These are phyloP conservation scores for Saccharomyces jurei DNA, from an alignment of 805 yeast genomes.

Conservation along the genomic window DNA sequence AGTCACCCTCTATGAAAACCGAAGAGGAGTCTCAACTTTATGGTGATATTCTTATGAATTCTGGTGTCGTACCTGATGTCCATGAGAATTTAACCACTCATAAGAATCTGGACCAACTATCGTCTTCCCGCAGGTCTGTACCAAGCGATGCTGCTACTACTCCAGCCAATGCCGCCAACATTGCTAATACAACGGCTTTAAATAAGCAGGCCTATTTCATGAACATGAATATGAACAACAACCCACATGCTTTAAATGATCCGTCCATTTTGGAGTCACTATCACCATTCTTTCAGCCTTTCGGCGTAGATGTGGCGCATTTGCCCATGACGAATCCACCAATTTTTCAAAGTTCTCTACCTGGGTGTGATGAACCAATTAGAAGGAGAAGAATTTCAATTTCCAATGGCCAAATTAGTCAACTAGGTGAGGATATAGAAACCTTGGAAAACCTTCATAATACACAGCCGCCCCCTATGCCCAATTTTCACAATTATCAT, in stretches of 20 bases:
- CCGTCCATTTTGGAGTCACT: constrained; percentile 31
- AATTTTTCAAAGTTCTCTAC: constrained; percentile 37
- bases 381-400: constrained; percentile 60
- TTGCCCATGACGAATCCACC: constrained; percentile 41
- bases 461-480: constrained; percentile 22
- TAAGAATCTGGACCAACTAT: constrained; percentile 3
- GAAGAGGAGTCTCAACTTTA: neutral
- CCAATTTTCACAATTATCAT: neutral
- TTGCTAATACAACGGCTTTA: neutral
- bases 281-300: constrained; percentile 38
- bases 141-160: neutral
- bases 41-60: neutral
- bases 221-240: constrained; percentile 11
- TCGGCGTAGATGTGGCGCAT: constrained; percentile 37
- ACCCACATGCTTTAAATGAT: constrained; percentile 25
- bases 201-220: constrained; percentile 10
- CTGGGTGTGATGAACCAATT: constrained; percentile 23
- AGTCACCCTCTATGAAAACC: neutral
- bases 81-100: constrained; percentile 4
- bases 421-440: constrained; percentile 41
- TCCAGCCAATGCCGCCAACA: neutral
- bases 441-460: constrained; percentile 33
- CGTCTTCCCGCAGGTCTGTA: neutral
- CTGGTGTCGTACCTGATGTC: neutral
- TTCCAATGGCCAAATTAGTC: constrained; percentile 80